Conservation (phyloP, 2,329 filamentous ascomycete genomes). For the Dissoconium aciculare region DNA sequence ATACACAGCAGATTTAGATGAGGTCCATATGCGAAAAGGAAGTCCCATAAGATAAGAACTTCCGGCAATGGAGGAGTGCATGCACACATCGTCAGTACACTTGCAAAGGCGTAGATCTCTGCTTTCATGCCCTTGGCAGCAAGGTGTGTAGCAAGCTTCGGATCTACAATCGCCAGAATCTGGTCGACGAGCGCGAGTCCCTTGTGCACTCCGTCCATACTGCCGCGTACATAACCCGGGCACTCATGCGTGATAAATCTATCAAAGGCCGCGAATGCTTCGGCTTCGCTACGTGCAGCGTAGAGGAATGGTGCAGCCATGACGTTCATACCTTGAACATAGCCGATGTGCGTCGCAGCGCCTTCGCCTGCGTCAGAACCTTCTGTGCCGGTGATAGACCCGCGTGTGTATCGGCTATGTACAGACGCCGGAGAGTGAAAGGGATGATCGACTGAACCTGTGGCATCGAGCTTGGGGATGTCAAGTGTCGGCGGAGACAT, state of each 20-base stretch:
- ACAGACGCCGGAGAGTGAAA: conserved; percentile 21
- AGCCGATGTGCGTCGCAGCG: conserved; percentile 55
- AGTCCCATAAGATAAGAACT: conserved; percentile 89
- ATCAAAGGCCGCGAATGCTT: conserved; percentile 85
- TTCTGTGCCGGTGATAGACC: conserved; percentile 41
- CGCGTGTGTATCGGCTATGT: conserved; percentile 19
- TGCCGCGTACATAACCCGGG: conserved; percentile 83
- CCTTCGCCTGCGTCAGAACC: conserved; percentile 43
- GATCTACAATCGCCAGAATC: conserved; percentile 79
- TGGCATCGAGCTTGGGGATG: conserved; percentile 31
- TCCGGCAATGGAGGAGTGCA: conserved; percentile 92
- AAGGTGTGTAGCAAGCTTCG: conserved; percentile 70
- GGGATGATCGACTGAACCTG: background rate
- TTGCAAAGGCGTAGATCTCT: conserved; percentile 92
- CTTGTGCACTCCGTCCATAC: conserved; percentile 93
- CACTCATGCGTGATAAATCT: conserved; percentile 75
- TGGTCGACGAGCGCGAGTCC: conserved; percentile 84
- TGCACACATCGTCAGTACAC: conserved; percentile 83
- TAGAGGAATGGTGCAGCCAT: conserved; percentile 92
- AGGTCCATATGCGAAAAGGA: conserved; percentile 86
- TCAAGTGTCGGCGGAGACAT: conserved; percentile 34
- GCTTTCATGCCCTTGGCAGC: conserved; percentile 77
- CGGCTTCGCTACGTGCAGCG: conserved; percentile 80
- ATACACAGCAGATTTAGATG: conserved; percentile 95
- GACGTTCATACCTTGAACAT: conserved; percentile 98